A percentile compares a stretch with the other conserved stretches of the same genome.
These are phyloP conservation scores for Russula olivacea DNA, from an alignment of 768 basidiomycete species.

Conservation along the genomic window DNA sequence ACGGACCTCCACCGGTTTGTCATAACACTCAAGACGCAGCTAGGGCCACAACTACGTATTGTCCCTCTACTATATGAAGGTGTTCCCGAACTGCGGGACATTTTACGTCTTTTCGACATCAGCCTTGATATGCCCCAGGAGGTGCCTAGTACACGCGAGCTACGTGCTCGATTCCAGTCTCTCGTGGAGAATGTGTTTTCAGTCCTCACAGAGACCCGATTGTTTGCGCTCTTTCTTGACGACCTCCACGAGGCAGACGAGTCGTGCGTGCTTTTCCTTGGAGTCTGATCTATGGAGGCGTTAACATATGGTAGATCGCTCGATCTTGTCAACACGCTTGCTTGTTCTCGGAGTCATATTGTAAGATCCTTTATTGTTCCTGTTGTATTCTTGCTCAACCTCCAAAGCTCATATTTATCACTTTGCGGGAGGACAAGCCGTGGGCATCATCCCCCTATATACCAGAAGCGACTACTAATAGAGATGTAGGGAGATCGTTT, in stretches of 20 bases:
- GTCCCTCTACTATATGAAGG: constrained; percentile 66
- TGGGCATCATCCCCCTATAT: constrained; percentile 27
- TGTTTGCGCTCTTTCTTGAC: constrained; percentile 67
- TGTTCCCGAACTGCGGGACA: constrained; percentile 61
- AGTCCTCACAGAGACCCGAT: constrained; percentile 60
- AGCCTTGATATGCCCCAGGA: constrained; percentile 48
- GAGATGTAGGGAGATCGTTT: constrained; percentile 35
- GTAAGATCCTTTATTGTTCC: constrained; percentile 32
- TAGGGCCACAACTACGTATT: constrained; percentile 67
- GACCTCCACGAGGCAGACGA: constrained; percentile 72
- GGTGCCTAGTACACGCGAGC: constrained; percentile 49
- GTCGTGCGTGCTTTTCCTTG: constrained; percentile 39
- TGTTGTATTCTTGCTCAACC: constrained; percentile 17
- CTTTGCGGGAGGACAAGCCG: constrained; percentile 50
- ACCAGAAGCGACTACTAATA: constrained; percentile 1
- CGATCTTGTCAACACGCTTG: constrained; percentile 57
- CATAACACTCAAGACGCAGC: constrained; percentile 46
- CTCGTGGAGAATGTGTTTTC: constrained; percentile 65
- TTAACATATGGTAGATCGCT: constrained; percentile 42
- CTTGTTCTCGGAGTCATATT: constrained; percentile 62
- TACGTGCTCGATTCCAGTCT: constrained; percentile 64
- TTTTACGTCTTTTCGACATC: constrained; percentile 51
- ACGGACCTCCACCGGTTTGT: constrained; percentile 67
- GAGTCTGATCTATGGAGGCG: neutral
- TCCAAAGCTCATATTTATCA: constrained; percentile 55